Conservation (phyloP, 768 basidiomycete species). For the Megacollybia marginata region DNA sequence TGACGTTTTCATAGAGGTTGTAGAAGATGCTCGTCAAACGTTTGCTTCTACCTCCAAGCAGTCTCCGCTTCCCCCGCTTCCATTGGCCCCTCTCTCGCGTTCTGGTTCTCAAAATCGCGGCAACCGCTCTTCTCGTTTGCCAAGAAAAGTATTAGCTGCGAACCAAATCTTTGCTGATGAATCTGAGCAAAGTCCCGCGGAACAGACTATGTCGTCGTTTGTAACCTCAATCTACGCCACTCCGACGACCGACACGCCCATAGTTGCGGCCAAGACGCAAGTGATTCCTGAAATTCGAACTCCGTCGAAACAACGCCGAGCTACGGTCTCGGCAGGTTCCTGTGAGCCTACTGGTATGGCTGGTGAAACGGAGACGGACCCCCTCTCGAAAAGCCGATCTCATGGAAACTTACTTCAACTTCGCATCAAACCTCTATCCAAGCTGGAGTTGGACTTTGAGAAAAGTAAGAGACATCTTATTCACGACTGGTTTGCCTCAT, state of each 20-base stretch:
- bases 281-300: conserved; percentile 30
- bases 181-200: conserved; percentile 24
- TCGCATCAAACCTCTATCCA: conserved; percentile 60
- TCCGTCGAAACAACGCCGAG: conserved; percentile 43
- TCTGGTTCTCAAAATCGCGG: conserved; percentile 35
- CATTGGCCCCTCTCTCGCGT: conserved; percentile 49
- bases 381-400: conserved; percentile 59
- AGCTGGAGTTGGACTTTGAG: conserved; percentile 58
- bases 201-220: conserved; percentile 26
- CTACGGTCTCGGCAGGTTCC: conserved; percentile 62
- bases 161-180: conserved; percentile 63
- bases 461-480: conserved; percentile 37
- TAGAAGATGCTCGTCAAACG: conserved; percentile 71
- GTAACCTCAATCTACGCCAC: conserved; percentile 23
- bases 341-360: conserved; percentile 18
- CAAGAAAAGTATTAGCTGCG: conserved; percentile 55
- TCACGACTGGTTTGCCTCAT: not conserved
- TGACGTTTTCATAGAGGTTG: conserved; percentile 47
- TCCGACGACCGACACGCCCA: conserved; percentile 11
- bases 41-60: conserved; percentile 52
- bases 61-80: conserved; percentile 52
- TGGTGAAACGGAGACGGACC: conserved; percentile 31
- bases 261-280: conserved; percentile 17
- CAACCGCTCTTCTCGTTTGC: conserved; percentile 45
- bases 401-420: conserved; percentile 55